Conservation (phyloP, 1,284 basidiomycete species). For the Marasmius oreades region DNA sequence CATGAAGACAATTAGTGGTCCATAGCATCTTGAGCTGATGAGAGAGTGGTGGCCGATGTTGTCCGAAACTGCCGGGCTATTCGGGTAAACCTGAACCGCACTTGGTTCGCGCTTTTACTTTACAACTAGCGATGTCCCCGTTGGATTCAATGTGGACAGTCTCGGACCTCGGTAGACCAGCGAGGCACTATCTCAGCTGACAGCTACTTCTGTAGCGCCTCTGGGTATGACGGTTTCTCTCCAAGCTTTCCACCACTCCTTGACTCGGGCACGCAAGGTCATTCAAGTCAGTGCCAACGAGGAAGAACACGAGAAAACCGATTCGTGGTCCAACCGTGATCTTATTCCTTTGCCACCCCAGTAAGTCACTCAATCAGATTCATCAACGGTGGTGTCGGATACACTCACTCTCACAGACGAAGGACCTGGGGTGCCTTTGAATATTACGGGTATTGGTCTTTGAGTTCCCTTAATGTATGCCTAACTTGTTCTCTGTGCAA, state of each 20-base stretch:
- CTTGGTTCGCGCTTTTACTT: too few species aligned
- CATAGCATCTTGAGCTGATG: too few species aligned
- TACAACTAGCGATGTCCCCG: too few species aligned
- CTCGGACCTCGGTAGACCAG: too few species aligned
- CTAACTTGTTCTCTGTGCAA: background rate
- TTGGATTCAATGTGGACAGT: too few species aligned
- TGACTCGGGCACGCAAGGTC: conserved; percentile 3
- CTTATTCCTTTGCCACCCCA: conserved; percentile 16
- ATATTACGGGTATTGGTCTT: conserved; percentile 16
- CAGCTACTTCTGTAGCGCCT: background rate
- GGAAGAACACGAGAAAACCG: conserved; percentile 13
- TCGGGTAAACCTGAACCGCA: too few species aligned
- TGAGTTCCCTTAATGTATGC: conserved; percentile 14
- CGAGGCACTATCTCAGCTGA: background rate
- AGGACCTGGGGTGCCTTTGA: conserved; percentile 17
- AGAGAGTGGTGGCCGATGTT: too few species aligned
- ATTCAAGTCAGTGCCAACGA: conserved; percentile 13
- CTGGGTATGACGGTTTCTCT: too few species aligned
- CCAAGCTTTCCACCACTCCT: background rate
- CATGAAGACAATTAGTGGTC: too few species aligned
- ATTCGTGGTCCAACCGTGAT: conserved; percentile 16
- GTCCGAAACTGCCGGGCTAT: too few species aligned
- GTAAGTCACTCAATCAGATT: conserved; percentile 7
- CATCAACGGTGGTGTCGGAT: background rate
- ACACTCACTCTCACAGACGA: conserved; percentile 3